These are phyloP conservation scores for Leccinum aurantiacum DNA, from an alignment of 768 basidiomycete genomes.

Conservation along the genomic window DNA sequence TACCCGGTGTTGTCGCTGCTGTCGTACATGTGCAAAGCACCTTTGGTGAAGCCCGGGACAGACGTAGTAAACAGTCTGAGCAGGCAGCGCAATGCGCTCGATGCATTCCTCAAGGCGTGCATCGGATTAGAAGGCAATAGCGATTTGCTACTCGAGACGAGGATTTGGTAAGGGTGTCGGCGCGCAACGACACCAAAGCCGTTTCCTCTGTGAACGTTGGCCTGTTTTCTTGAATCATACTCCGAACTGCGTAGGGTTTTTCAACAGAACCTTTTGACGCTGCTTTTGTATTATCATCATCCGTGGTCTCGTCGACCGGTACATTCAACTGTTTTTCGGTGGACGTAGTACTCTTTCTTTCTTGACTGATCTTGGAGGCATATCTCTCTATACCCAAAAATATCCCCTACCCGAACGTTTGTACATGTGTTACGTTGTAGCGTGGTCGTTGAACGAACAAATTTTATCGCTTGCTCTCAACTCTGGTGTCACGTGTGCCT, in stretches of 20 bases:
- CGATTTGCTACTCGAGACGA: slow-evolving; percentile 83
- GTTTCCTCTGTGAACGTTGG: neutral
- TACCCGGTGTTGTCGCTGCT: too few relatives aligned
- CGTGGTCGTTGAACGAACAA: neutral
- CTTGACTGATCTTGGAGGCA: neutral
- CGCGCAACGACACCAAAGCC: neutral
- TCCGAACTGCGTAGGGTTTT: neutral
- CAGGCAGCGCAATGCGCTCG: slow-evolving; percentile 93
- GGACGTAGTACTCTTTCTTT: neutral
- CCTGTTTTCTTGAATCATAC: neutral
- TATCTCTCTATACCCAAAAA: neutral
- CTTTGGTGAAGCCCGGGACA: slow-evolving; percentile 91
- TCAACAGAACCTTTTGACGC: neutral
- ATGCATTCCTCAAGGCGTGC: slow-evolving; percentile 93
- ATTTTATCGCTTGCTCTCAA: neutral
- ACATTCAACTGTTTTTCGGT: neutral
- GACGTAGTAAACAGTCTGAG: slow-evolving; percentile 95
- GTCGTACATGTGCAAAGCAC: slow-evolving; percentile 51
- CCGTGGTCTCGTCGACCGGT: neutral
- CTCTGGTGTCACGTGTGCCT: neutral
- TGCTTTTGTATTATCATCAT: neutral
- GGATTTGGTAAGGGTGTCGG: slow-evolving; percentile 71
- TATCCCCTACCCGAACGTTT: neutral
- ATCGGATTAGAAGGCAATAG: slow-evolving; percentile 79
- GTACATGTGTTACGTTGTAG: neutral